Evolutionary conservation across 2,329 filamentous ascomycete species (phyloP), one percentile per base, ranked within the genome.

Genomic region (Chrysosphaeria jannelii): DNA sequence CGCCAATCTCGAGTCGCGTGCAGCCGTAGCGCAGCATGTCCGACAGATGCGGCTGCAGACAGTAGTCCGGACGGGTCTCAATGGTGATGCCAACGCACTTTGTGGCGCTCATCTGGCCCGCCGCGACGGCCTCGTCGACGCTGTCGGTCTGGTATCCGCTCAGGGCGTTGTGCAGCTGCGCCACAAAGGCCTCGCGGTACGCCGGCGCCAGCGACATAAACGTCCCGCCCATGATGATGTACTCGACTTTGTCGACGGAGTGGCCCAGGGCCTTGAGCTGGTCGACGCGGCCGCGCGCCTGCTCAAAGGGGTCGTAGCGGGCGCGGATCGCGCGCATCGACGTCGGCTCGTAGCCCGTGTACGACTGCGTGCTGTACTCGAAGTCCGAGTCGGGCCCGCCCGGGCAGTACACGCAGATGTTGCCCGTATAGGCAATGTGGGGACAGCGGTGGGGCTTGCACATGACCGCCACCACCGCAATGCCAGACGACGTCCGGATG

Each of bases 11-110:
- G 10, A 97, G 50, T 26, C 85, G 60, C 1, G 85, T 97, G 43
- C 85, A 97, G 17, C 85, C 85, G 37, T 97, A 97, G n/a, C 81
- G 64, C 24, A 97, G 53, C 85, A 97, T 97, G 36, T 72, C 74
- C 14, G 75, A 79, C 15, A 97, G 53, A 42, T 97, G 85, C n/a
- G 76, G 74, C 35, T 89, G 79, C 27, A 93, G 49, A 37, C 85
- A 97, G 47, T 97, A 97, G 42, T 97, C 85, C 0, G 85, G 85
- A 16, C 85, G 56, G 4, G 85, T 97, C 48, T 97, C 85, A 36
- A 97, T 97, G 2, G 85, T 97, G 38, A 97, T 93, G 25, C 85
- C 85, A 8, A 97, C 85, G 36, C 85, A 97, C 43, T 97, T 97
- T 40, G 81, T 30, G 36, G 78, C 89, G 42, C 78, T 90, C 71